Conservation (phyloP, 371 early-diverging fungal species). For the Fennellomyces sp. region DNA sequence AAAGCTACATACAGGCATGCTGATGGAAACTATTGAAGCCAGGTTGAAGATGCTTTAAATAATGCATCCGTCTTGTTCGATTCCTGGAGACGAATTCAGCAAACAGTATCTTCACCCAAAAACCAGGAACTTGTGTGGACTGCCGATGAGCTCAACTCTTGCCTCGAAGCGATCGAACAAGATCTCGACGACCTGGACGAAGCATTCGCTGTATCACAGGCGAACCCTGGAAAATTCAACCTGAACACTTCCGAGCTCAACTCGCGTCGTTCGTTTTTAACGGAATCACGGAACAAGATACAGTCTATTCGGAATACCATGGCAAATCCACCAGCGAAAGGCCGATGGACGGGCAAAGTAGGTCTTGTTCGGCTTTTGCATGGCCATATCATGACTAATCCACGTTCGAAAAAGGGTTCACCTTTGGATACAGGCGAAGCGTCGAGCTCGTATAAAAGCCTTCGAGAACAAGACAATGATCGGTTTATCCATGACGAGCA, state of each 20-base stretch:
- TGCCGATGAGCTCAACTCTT: constrained; percentile 56
- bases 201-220: constrained; percentile 52
- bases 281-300: constrained; percentile 41
- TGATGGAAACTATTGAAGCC: constrained; percentile 22
- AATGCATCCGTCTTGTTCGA: constrained; percentile 55
- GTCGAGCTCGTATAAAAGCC: constrained; percentile 1
- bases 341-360: constrained; percentile 10
- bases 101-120: constrained; percentile 63
- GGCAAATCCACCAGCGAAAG: constrained; percentile 37
- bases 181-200: constrained; percentile 66
- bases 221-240: constrained; percentile 56
- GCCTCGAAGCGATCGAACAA: constrained; percentile 52
- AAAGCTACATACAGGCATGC: not conserved
- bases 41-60: constrained; percentile 52
- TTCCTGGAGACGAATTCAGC: constrained; percentile 65
- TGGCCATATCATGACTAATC: not conserved
- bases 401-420: not conserved
- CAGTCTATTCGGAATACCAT: constrained; percentile 45
- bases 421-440: not conserved
- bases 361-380: not conserved
- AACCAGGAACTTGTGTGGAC: constrained; percentile 67
- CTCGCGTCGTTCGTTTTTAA: constrained; percentile 49
- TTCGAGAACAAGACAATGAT: constrained; percentile 28
- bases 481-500: constrained; percentile 41
- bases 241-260: constrained; percentile 47